Percentiles rank a stretch among this genome's conserved stretches.
phyloP scores from a whole-genome alignment of 805 yeast genomes.

The Yamadazyma scolyti region DNA sequence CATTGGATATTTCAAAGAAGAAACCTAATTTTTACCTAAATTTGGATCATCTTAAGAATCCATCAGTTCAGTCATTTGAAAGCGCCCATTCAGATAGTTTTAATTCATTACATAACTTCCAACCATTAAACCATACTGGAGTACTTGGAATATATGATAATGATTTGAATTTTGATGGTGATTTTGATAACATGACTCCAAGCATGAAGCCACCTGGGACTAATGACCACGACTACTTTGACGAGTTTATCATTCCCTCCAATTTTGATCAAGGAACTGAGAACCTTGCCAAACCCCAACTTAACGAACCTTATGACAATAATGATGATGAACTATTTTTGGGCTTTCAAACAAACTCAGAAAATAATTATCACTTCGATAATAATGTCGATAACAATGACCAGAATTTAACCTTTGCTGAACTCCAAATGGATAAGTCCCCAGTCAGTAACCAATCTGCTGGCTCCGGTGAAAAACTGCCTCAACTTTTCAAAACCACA shows the following conservation, averaged over 20 bases:
- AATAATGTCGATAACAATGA: background rate
- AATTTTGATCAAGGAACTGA: slow-evolving; percentile 11
- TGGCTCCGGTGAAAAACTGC: no score
- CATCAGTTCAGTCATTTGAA: slow-evolving; percentile 3
- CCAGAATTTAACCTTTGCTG: slow-evolving; percentile 4
- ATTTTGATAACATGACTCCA: slow-evolving; percentile 22
- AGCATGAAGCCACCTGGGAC: slow-evolving; percentile 29
- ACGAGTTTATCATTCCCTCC: slow-evolving; percentile 8
- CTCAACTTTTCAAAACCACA: slow-evolving; percentile 4
- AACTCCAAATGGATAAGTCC: slow-evolving; percentile 3
- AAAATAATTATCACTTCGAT: no score
- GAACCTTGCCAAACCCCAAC: no score
- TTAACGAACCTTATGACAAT: no score
- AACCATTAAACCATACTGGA: background rate
- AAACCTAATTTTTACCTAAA: slow-evolving; percentile 12
- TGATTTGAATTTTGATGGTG: slow-evolving; percentile 10
- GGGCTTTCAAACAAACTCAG: no score
- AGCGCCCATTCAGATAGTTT: no score
- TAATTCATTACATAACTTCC: background rate
- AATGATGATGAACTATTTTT: no score
- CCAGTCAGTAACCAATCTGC: slow-evolving; percentile 1
- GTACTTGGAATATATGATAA: slow-evolving; percentile 9
- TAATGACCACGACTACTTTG: slow-evolving; percentile 11
- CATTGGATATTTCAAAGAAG: slow-evolving; percentile 7
- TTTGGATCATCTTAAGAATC: slow-evolving; percentile 7